Evolutionary conservation across 2,329 filamentous ascomycete species (phyloP), one percentile per base, ranked within the genome.

Genomic region (Fusarium mexicanum): DNA sequence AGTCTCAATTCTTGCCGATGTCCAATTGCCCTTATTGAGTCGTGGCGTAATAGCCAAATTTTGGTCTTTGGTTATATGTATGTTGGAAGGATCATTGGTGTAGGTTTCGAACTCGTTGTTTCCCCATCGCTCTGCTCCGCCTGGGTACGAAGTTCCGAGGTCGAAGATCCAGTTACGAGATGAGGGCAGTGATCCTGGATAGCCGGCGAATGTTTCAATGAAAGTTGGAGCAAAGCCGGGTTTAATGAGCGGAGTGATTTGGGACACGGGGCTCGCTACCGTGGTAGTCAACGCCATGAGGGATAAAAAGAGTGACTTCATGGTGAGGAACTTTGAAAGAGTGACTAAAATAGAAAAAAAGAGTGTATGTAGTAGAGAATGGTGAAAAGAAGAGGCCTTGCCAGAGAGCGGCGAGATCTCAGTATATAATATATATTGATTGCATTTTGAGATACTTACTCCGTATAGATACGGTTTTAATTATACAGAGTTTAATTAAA

Each of bases 401-500:
- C 29, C 0, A 6, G 1, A 13, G 14, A 31, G 14, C 7, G 20
- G 14, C 3, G 1, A 11, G 29, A 31, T 31, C 22, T 10, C 3
- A 12, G 5, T n/a, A 31, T 31, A 48, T n/a, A n/a, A n/a, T 2
- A 31, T n/a, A n/a, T 50, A 48, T 31, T 4, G 4, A 46, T 26
- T 26, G 17, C 24, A 26, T 46, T 26, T 26, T 18, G 4, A 18
- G 43, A 13, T 12, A 26, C 33, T 35, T 26, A 35, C 33, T 35
- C 14, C 33, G 7, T 26, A 18, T 26, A 13, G 13, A 50, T n/a
- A n/a, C 6, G 22, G 7, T n/a, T 31, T 31, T n/a, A 31, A 50
- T 50, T n/a, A n/a, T 17, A 50, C 17, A 50, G 29, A 50, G 47
- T 50, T 50, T 31, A 18, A 50, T 50, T 47, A 29, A 20, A 16